These are phyloP conservation scores for Rubus idaeus DNA, from an alignment of 306 rosid genomes.

Conservation along the genomic window DNA sequence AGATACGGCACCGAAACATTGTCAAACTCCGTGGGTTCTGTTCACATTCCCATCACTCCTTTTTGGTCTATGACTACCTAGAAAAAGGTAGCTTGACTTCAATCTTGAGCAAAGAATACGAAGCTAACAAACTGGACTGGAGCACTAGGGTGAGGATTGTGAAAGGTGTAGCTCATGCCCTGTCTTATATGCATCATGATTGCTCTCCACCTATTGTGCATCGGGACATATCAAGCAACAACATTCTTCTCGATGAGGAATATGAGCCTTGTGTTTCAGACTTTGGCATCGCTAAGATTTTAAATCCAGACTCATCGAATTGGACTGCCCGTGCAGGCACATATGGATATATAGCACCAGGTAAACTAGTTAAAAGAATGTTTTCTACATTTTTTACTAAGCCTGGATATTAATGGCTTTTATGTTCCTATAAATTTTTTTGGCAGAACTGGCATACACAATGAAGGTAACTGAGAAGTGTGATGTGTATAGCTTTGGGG, in stretches of 20 bases:
- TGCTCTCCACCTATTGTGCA: constrained; percentile 6
- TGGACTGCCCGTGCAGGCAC: constrained; percentile 11
- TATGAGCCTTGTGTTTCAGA: constrained; percentile 15
- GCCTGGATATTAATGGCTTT: too few relatives aligned
- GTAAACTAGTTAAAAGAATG: not conserved
- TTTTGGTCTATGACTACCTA: not conserved
- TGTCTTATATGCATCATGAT: constrained; percentile 8
- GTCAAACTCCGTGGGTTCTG: constrained; percentile 1
- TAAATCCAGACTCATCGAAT: constrained; percentile 10
- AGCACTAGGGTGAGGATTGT: not conserved
- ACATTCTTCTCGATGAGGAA: not conserved
- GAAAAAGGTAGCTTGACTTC: constrained; percentile 9
- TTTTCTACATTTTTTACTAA: not conserved
- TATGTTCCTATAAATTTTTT: not conserved
- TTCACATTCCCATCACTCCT: not conserved
- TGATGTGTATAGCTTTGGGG: not conserved
- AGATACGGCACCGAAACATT: constrained; percentile 10
- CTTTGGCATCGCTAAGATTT: constrained; percentile 14
- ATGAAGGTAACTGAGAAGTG: not conserved
- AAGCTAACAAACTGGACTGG: not conserved
- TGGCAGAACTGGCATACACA: not conserved
- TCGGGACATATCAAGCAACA: constrained; percentile 13
- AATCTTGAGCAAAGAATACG: not conserved
- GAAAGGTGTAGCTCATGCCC: not conserved
- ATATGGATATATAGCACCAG: constrained; percentile 14